These are phyloP conservation scores for Agastache rugosa DNA, from an alignment of 257 asterid species.

Conservation along the genomic window DNA sequence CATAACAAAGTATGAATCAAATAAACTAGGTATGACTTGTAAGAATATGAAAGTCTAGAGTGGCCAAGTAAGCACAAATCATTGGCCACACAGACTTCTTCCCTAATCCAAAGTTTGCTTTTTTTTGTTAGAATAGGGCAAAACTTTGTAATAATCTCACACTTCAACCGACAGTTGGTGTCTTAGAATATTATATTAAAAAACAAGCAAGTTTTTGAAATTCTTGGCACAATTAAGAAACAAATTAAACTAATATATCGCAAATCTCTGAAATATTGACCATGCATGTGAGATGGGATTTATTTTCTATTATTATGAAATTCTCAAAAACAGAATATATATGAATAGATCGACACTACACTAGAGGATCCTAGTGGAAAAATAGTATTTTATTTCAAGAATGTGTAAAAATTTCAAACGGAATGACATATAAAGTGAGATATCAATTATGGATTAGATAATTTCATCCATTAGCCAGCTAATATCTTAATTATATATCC, in stretches of 20 bases:
- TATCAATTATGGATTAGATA: background rate
- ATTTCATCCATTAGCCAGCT: no score
- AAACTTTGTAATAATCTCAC: slow-evolving; percentile 34
- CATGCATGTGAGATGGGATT: background rate
- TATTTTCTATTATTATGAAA: background rate
- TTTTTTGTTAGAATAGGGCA: background rate
- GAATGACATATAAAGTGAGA: background rate
- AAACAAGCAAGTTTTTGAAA: background rate
- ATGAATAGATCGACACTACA: background rate
- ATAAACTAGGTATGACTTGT: background rate
- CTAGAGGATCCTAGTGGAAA: background rate
- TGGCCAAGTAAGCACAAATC: slow-evolving; percentile 14
- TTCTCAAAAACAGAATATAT: background rate
- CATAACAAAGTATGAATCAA: background rate
- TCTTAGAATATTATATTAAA: background rate
- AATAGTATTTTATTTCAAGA: no score
- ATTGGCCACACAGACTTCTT: slow-evolving; percentile 9
- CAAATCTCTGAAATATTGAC: background rate
- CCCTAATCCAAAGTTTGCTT: slow-evolving; percentile 2
- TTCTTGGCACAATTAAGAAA: background rate
- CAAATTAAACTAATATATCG: background rate
- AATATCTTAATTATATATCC: no score
- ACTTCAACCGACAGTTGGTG: slow-evolving; percentile 30
- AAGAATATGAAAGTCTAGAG: background rate
- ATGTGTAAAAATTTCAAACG: no score